Evolutionary conservation across 768 basidiomycete species (phyloP).

Genomic region (Lentinus tigrinus): DNA sequence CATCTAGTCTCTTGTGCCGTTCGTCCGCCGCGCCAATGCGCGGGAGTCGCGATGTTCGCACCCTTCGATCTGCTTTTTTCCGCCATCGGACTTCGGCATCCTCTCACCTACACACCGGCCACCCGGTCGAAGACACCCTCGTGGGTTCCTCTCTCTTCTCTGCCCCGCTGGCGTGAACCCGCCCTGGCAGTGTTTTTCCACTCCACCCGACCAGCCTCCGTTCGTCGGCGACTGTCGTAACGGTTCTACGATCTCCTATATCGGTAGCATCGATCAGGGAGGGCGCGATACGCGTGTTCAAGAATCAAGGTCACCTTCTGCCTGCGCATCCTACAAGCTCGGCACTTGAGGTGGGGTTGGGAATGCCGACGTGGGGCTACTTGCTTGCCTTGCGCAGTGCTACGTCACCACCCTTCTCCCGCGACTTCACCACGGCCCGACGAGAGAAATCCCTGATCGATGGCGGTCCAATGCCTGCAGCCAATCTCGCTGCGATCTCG

Average conservation of each 20-base stretch:
- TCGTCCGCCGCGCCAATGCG: too few relatives aligned
- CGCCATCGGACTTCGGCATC: too few relatives aligned
- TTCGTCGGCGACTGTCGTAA: neutral
- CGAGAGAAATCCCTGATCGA: constrained; percentile 6
- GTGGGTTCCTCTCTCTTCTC: too few relatives aligned
- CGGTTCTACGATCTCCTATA: constrained; percentile 6
- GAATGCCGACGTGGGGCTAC: neutral
- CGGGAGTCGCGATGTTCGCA: too few relatives aligned
- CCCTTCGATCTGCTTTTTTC: too few relatives aligned
- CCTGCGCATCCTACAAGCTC: neutral
- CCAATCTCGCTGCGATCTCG: constrained; percentile 14
- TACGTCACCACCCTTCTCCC: constrained; percentile 12
- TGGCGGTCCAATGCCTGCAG: neutral
- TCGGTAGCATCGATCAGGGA: constrained; percentile 10
- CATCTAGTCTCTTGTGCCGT: too few relatives aligned
- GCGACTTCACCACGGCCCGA: constrained; percentile 9
- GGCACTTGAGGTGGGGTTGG: neutral
- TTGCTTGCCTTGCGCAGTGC: neutral
- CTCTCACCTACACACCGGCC: too few relatives aligned
- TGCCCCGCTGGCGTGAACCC: too few relatives aligned
- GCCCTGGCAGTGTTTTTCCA: too few relatives aligned
- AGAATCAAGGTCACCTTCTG: neutral
- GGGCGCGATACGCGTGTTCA: constrained; percentile 5
- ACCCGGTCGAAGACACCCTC: too few relatives aligned
- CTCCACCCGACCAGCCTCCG: neutral